Evolutionary conservation across 202 grass and related monocot genomes (phyloP).

Genomic region (Zoysia matrella): DNA sequence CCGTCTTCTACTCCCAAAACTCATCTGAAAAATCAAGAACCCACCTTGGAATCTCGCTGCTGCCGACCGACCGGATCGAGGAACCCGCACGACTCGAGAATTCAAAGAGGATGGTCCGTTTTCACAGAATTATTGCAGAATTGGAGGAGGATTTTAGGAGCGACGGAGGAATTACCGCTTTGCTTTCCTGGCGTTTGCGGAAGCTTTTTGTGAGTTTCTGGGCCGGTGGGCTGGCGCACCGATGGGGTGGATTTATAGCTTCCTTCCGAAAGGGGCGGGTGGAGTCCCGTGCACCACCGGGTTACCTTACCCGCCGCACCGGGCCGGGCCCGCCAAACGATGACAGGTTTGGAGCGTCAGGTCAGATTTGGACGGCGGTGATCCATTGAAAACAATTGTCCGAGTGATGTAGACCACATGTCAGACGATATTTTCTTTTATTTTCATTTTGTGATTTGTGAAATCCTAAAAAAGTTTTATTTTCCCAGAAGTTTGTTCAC

Average conservation of each 20-base stretch:
- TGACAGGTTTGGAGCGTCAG: neutral
- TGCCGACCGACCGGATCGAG: neutral
- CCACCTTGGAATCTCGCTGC: slow-evolving; percentile 21
- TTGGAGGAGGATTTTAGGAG: neutral
- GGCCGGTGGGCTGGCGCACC: slow-evolving; percentile 14
- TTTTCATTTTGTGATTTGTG: neutral
- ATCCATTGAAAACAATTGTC: neutral
- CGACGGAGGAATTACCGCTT: neutral
- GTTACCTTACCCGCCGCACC: slow-evolving; percentile 25
- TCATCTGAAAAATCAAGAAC: neutral
- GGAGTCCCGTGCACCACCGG: slow-evolving; percentile 26
- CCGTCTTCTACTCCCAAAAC: neutral
- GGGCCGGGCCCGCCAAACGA: neutral
- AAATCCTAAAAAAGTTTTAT: no score
- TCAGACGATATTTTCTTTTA: neutral
- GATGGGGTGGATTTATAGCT: slow-evolving; percentile 31
- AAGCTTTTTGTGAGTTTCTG: neutral
- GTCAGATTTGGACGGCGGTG: neutral
- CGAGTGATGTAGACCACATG: neutral
- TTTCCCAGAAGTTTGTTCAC: no score
- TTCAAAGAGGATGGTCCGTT: neutral
- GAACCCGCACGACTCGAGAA: neutral
- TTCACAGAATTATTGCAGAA: neutral
- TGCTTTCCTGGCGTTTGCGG: slow-evolving; percentile 7
- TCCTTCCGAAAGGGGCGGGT: neutral